phyloP scores from a whole-genome alignment of 768 basidiomycete species.

The Tephrocybe rancida region DNA sequence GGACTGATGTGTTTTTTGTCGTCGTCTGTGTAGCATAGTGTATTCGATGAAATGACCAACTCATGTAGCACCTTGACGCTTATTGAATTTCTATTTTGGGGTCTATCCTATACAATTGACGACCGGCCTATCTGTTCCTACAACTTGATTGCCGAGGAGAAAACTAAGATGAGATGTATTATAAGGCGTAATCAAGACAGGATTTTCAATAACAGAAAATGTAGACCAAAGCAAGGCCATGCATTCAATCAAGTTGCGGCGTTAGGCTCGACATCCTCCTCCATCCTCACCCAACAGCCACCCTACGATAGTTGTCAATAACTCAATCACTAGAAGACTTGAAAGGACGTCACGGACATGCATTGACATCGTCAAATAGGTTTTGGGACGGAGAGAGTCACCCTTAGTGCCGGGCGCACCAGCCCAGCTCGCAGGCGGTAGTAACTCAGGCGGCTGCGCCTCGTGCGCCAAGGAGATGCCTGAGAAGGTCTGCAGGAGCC shows the following conservation, averaged over 20 bases:
- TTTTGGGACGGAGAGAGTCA: conserved; percentile 11
- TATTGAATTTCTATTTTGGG: no score
- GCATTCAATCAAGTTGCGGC: background rate
- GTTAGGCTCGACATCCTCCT: conserved; percentile 14
- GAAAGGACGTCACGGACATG: conserved; percentile 1
- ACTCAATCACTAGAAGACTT: background rate
- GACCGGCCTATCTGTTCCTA: no score
- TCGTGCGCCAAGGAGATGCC: conserved; percentile 39
- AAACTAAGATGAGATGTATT: no score
- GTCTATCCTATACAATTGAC: no score
- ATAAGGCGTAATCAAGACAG: no score
- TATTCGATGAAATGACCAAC: no score
- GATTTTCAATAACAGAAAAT: no score
- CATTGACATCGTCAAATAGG: conserved; percentile 17
- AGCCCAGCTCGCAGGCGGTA: conserved; percentile 46
- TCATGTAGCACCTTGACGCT: no score
- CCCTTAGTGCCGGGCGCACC: conserved; percentile 34
- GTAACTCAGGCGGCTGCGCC: conserved; percentile 39
- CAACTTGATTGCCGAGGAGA: no score
- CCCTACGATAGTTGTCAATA: conserved; percentile 21
- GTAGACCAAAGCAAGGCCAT: no score
- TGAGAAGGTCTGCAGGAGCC: conserved; percentile 46
- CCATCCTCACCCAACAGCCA: conserved; percentile 33
- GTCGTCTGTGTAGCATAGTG: no score
- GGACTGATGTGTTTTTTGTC: no score